These are phyloP conservation scores for Sungouiella blattae DNA, from an alignment of 805 yeast species.

Conservation along the genomic window DNA sequence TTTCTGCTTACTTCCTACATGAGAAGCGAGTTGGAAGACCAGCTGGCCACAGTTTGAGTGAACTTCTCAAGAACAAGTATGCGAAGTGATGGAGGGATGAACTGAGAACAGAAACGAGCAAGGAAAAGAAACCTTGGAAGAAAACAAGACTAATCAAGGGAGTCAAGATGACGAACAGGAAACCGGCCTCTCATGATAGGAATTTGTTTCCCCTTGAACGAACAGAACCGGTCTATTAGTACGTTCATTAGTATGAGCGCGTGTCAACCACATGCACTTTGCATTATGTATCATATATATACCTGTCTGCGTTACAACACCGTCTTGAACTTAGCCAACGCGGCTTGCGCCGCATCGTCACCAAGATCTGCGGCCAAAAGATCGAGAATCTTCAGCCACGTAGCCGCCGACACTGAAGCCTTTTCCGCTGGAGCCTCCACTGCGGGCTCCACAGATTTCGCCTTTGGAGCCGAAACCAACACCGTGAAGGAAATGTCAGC, in stretches of 20 bases:
- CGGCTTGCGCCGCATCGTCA: constrained; percentile 20
- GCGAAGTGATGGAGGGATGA: constrained; percentile 1
- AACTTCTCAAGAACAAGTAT: constrained; percentile 38
- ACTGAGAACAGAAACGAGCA: neutral
- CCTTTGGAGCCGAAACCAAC: constrained; percentile 17
- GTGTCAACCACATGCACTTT: too few relatives aligned
- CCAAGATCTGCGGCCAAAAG: constrained; percentile 33
- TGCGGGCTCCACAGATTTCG: neutral
- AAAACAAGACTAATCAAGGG: neutral
- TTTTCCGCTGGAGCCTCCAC: constrained; percentile 3
- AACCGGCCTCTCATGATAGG: too few relatives aligned
- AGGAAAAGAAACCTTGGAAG: neutral
- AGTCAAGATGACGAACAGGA: too few relatives aligned
- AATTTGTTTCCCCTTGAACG: too few relatives aligned
- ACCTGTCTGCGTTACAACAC: constrained; percentile 1
- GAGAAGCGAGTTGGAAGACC: constrained; percentile 57
- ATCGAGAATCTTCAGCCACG: constrained; percentile 44
- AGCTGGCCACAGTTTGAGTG: constrained; percentile 58
- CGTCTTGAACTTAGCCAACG: constrained; percentile 24
- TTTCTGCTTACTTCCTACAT: constrained; percentile 58
- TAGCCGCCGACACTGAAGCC: constrained; percentile 14
- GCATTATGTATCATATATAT: too few relatives aligned
- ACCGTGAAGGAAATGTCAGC: constrained; percentile 10
- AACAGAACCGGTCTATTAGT: too few relatives aligned
- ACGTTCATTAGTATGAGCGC: too few relatives aligned